These are phyloP conservation scores for Epichloe amarillans DNA, from an alignment of 2,329 filamentous ascomycete genomes.

Conservation along the genomic window DNA sequence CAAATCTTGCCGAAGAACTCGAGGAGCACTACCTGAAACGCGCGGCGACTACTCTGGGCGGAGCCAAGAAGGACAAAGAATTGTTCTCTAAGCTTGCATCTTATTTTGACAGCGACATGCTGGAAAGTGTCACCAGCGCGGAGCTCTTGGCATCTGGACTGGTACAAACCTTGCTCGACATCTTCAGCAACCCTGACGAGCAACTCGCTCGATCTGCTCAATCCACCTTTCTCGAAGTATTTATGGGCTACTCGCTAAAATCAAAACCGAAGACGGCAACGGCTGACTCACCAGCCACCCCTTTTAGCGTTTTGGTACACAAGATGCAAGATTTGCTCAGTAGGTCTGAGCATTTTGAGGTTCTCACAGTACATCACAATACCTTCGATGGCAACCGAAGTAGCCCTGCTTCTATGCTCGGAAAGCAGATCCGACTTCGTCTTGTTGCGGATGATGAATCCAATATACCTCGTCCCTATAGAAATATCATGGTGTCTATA, in stretches of 20 bases:
- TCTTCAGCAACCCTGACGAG: slow-evolving; percentile 63
- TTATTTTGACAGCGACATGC: slow-evolving; percentile 77
- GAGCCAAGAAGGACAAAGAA: slow-evolving; percentile 35
- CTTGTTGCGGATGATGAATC: slow-evolving; percentile 82
- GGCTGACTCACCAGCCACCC: slow-evolving; percentile 59
- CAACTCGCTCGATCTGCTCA: slow-evolving; percentile 53
- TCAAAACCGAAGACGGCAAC: slow-evolving; percentile 51
- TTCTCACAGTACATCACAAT: slow-evolving; percentile 88
- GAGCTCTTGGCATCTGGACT: slow-evolving; percentile 85
- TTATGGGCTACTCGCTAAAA: slow-evolving; percentile 67
- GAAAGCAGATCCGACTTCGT: slow-evolving; percentile 84
- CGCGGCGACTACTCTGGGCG: slow-evolving; percentile 29
- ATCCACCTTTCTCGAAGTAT: slow-evolving; percentile 76
- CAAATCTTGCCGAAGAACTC: slow-evolving; percentile 57
- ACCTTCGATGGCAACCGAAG: slow-evolving; percentile 80
- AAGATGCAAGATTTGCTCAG: slow-evolving; percentile 94
- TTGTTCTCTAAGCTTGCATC: slow-evolving; percentile 65
- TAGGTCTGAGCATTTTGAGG: slow-evolving; percentile 94
- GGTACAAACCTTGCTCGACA: slow-evolving; percentile 67
- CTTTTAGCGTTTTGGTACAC: slow-evolving; percentile 81
- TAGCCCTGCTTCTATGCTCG: slow-evolving; percentile 89
- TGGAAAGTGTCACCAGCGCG: slow-evolving; percentile 90
- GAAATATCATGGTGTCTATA: slow-evolving; percentile 96
- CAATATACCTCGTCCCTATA: slow-evolving; percentile 74
- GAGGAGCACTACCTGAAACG: slow-evolving; percentile 53